phyloP scores from a whole-genome alignment of 2,329 filamentous ascomycete species.

The Calonectria crousiana region DNA sequence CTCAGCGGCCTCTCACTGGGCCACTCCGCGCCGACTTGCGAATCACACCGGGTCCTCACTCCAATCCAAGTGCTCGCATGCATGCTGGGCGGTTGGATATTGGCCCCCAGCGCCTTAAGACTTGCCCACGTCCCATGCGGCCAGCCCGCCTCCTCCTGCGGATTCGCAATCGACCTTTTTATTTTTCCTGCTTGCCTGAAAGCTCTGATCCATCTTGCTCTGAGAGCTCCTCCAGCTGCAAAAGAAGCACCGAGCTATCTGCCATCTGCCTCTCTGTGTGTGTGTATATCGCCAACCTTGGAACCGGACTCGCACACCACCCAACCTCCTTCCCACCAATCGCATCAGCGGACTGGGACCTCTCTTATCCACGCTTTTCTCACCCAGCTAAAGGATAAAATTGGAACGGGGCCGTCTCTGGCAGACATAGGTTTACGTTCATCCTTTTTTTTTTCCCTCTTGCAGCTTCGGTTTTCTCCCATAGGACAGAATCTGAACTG shows the following conservation, averaged over 20 bases:
- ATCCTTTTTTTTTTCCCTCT: too few species aligned
- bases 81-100: slow-evolving; percentile 42
- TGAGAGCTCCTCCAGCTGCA: background rate
- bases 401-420: slow-evolving; percentile 19
- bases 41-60: slow-evolving; percentile 44
- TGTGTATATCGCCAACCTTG: background rate
- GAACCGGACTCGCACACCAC: background rate
- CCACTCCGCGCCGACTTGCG: slow-evolving; percentile 34
- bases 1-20: slow-evolving; percentile 44
- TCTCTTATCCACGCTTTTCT: background rate
- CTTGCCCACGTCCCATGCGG: slow-evolving; percentile 41
- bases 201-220: background rate
- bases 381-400: background rate
- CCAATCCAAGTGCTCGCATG: slow-evolving; percentile 34
- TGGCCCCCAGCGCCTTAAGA: slow-evolving; percentile 42
- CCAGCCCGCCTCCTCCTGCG: slow-evolving; percentile 23
- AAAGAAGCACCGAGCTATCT: background rate
- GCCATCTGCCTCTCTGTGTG: background rate
- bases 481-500: background rate
- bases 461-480: background rate
- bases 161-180: slow-evolving; percentile 23
- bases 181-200: background rate
- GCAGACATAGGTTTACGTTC: slow-evolving; percentile 9
- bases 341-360: background rate
- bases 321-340: background rate